Percentiles rank a stretch among this genome's conserved stretches.
Conservation (phyloP, 805 yeast species). For the Diddensiella transvaalensis region DNA sequence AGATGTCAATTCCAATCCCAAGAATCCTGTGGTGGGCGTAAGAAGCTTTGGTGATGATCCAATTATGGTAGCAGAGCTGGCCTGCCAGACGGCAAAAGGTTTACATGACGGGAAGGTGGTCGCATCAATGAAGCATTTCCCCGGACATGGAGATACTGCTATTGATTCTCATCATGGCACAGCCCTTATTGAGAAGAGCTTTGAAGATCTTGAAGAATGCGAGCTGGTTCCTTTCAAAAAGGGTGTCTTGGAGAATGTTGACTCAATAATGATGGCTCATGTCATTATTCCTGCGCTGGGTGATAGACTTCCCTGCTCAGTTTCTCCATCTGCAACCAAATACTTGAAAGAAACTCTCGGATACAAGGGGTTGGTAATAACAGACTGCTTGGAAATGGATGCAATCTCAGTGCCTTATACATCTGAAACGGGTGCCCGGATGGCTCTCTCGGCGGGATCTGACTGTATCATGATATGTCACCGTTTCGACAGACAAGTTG, state of each 20-base stretch:
- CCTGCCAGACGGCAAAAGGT: constrained; percentile 48
- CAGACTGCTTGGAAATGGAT: constrained; percentile 60
- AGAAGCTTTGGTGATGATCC: constrained; percentile 55
- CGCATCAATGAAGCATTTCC: constrained; percentile 57
- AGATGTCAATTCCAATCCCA: constrained; percentile 52
- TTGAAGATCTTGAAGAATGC: constrained; percentile 45
- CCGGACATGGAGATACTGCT: constrained; percentile 57
- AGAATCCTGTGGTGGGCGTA: constrained; percentile 55
- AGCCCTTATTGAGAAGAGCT: constrained; percentile 52
- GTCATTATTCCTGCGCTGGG: constrained; percentile 47
- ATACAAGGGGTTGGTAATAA: constrained; percentile 53
- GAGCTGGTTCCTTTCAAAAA: constrained; percentile 49
- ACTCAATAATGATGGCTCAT: constrained; percentile 55
- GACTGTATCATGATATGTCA: constrained; percentile 60
- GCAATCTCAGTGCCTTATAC: constrained; percentile 55
- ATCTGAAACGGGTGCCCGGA: constrained; percentile 54
- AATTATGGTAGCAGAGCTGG: constrained; percentile 50
- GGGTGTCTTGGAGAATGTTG: constrained; percentile 43
- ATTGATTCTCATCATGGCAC: constrained; percentile 52
- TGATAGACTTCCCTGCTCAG: constrained; percentile 56
- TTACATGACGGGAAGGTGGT: constrained; percentile 49
- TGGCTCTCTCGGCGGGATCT: constrained; percentile 56
- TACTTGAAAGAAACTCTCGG: constrained; percentile 45
- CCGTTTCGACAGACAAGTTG: constrained; percentile 48
- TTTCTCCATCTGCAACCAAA: constrained; percentile 51